Percentiles rank a stretch among this genome's conserved stretches.
Evolutionary conservation across 495 filamentous ascomycete species (phyloP).

Genomic region (Lepraria neglecta): DNA sequence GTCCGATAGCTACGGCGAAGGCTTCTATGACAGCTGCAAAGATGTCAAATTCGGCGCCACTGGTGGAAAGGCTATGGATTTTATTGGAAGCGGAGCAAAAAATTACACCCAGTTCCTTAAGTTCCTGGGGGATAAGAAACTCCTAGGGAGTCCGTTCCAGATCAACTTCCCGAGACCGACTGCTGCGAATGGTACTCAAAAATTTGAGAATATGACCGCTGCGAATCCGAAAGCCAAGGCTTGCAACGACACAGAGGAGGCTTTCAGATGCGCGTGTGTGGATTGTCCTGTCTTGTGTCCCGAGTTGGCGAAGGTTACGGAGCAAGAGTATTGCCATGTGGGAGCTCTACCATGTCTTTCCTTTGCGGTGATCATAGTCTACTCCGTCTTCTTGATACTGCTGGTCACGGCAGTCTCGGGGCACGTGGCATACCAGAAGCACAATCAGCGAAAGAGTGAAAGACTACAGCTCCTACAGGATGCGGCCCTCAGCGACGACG

Average conservation of each 20-base stretch:
- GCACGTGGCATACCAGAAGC: constrained; percentile 67
- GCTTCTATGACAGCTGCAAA: constrained; percentile 96
- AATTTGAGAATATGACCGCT: constrained; percentile 57
- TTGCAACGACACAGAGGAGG: constrained; percentile 80
- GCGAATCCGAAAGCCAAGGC: constrained; percentile 62
- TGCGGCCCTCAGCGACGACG: constrained; percentile 75
- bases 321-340: constrained; percentile 67
- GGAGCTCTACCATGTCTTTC: constrained; percentile 84
- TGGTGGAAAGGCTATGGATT: constrained; percentile 83
- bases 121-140: constrained; percentile 87
- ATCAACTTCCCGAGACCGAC: constrained; percentile 77
- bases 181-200: constrained; percentile 28
- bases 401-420: constrained; percentile 61
- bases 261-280: constrained; percentile 84
- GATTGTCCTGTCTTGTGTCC: constrained; percentile 86
- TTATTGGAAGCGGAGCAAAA: constrained; percentile 93
- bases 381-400: constrained; percentile 63
- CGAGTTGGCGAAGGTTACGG: constrained; percentile 62
- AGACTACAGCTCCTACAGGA: constrained; percentile 81
- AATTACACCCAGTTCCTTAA: constrained; percentile 77
- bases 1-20: constrained; percentile 74
- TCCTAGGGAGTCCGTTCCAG: constrained; percentile 88
- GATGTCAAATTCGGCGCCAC: constrained; percentile 96
- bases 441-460: constrained; percentile 67
- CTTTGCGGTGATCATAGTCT: constrained; percentile 82